These are phyloP conservation scores for Petunia secreta DNA, from an alignment of 257 asterid species.

Conservation along the genomic window DNA sequence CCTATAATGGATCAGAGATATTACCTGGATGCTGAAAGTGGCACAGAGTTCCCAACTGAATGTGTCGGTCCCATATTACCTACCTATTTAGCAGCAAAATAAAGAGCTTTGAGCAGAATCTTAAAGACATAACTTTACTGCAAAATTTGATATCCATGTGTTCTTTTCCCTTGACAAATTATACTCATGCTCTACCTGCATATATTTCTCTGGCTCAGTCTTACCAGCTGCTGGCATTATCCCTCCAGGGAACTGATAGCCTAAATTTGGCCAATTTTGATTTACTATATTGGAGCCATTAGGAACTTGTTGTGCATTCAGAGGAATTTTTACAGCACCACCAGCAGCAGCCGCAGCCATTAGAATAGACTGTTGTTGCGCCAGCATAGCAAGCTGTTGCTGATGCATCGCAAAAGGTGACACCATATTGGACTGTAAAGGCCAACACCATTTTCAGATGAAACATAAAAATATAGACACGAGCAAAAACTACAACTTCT, in stretches of 20 bases:
- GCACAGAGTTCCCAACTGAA: slow-evolving; percentile 56
- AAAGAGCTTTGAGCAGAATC: slow-evolving; percentile 21
- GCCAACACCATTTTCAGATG: background rate
- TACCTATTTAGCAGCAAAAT: slow-evolving; percentile 52
- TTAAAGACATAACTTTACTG: background rate
- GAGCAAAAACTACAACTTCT: slow-evolving; percentile 6
- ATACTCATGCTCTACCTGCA: slow-evolving; percentile 59
- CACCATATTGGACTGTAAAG: slow-evolving; percentile 64
- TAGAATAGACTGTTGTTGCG: slow-evolving; percentile 79
- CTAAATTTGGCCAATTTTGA: slow-evolving; percentile 75
- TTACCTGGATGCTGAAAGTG: slow-evolving; percentile 67
- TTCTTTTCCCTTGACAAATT: background rate
- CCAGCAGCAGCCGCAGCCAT: slow-evolving; percentile 81
- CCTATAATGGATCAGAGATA: background rate
- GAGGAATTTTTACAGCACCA: slow-evolving; percentile 53
- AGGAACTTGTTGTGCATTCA: slow-evolving; percentile 52
- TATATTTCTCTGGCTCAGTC: slow-evolving; percentile 51
- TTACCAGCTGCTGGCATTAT: slow-evolving; percentile 65
- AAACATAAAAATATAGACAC: background rate
- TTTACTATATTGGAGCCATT: slow-evolving; percentile 55
- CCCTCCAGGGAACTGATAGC: slow-evolving; percentile 76
- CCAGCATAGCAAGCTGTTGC: slow-evolving; percentile 87
- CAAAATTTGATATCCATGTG: slow-evolving; percentile 4
- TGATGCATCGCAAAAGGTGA: slow-evolving; percentile 78
- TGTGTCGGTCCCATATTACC: slow-evolving; percentile 59